Percentiles rank a stretch among this genome's conserved stretches.
Conservation (phyloP, 139 green algal species). For the Dunaliella primolecta region DNA sequence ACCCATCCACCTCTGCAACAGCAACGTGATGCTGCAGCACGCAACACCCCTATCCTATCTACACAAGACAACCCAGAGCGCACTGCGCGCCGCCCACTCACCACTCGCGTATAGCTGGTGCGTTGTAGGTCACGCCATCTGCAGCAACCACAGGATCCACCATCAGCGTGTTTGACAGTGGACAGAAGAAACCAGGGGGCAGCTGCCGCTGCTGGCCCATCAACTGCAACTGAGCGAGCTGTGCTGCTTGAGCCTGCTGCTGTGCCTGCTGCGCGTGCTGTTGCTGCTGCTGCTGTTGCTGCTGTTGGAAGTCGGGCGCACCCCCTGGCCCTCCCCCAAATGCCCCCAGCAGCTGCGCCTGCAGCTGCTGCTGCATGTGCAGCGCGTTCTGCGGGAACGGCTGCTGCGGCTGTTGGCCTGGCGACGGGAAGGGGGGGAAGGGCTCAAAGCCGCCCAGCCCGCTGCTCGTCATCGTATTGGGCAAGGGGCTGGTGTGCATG, state of each 20-base stretch:
- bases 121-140: constrained; percentile 54
- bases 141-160: constrained; percentile 48
- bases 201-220: constrained; percentile 20
- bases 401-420: constrained; percentile 1
- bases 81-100: constrained; percentile 9
- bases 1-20: too few relatives aligned
- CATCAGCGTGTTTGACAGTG: constrained; percentile 38
- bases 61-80: too few relatives aligned
- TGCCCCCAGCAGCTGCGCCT: not conserved
- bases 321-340: too few relatives aligned
- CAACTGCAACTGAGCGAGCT: not conserved
- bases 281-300: not conserved
- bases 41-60: too few relatives aligned
- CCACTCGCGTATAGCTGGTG: constrained; percentile 29
- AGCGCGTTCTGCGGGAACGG: not conserved
- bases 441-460: not conserved
- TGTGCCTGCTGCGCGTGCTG: constrained; percentile 9
- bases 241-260: constrained; percentile 7
- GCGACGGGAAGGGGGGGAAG: not conserved
- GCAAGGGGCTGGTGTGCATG: not conserved
- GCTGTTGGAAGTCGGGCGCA: not conserved
- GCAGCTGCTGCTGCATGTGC: constrained; percentile 1
- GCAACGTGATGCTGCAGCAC: too few relatives aligned
- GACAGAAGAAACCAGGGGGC: constrained; percentile 38
- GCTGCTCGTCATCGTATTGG: not conserved